Evolutionary conservation across 352 stramenopile species (phyloP).

Genomic region (Ophiocytium majus): DNA sequence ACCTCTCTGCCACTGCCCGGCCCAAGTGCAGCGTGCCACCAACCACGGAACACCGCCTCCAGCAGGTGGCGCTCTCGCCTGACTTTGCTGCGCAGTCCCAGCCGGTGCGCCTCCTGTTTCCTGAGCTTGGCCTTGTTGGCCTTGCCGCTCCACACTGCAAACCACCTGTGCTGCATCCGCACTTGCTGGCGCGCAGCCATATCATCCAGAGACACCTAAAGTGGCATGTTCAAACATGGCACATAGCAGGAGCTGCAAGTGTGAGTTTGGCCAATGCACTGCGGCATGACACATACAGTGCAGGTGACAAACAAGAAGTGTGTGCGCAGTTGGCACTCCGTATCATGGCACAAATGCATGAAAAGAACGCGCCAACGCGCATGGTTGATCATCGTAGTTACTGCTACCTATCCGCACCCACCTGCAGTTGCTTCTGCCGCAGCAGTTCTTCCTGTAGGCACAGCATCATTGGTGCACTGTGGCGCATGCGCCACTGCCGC

Average conservation of each 20-base stretch:
- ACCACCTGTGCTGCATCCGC: not conserved
- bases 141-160: not conserved
- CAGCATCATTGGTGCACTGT: not conserved
- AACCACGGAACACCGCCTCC: not conserved
- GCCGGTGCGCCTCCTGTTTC: not conserved
- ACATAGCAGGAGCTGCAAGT: not conserved
- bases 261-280: not conserved
- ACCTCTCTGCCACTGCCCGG: not conserved
- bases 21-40: not conserved
- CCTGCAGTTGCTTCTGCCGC: not conserved
- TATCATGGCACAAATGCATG: too few species aligned
- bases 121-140: not conserved
- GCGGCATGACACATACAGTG: not conserved
- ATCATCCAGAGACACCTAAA: not conserved
- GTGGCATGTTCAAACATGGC: not conserved
- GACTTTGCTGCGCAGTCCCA: not conserved
- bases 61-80: not conserved
- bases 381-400: too few species aligned
- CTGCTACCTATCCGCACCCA: not conserved
- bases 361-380: too few species aligned
- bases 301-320: not conserved
- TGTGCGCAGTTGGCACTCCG: too few species aligned
- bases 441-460: not conserved
- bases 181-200: not conserved
- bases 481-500: not conserved